phyloP scores from a whole-genome alignment of 139 green algal species.

The Diplosphaera chodatii region DNA sequence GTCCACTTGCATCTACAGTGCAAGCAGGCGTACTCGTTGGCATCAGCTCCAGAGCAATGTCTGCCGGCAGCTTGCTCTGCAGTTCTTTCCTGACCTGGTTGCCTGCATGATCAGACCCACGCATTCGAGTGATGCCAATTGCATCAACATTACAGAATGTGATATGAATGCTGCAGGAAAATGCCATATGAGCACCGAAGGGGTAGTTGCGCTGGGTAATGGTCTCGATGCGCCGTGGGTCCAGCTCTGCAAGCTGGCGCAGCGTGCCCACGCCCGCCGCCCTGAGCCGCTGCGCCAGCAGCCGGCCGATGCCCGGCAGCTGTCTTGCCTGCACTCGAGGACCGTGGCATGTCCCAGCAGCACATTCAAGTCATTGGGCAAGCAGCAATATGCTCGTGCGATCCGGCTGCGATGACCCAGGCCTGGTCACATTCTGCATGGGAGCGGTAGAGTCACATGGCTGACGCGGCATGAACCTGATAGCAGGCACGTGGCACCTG shows the following conservation, averaged over 20 bases:
- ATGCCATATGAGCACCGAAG: conserved; percentile 34
- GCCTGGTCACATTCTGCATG: too few species aligned
- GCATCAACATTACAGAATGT: neutral
- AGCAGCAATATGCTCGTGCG: too few species aligned
- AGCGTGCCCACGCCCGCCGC: conserved; percentile 41
- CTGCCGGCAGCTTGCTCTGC: conserved; percentile 26
- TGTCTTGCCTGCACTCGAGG: conserved; percentile 22
- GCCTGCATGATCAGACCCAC: conserved; percentile 19
- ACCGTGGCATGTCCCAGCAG: too few species aligned
- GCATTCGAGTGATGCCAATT: neutral
- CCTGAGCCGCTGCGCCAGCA: conserved; percentile 40
- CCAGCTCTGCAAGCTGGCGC: conserved; percentile 27
- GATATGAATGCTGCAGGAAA: neutral
- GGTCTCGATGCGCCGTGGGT: conserved; percentile 53
- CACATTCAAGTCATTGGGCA: too few species aligned
- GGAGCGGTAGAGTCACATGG: too few species aligned
- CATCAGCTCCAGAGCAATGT: conserved; percentile 21
- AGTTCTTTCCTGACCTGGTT: conserved; percentile 41
- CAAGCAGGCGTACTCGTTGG: conserved; percentile 7
- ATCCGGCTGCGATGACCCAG: too few species aligned
- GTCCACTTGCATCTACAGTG: conserved; percentile 6
- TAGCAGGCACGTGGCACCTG: neutral
- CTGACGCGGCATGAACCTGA: neutral
- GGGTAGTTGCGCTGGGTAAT: conserved; percentile 54
- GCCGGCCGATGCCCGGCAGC: conserved; percentile 42